phyloP scores from a whole-genome alignment of 257 asterid species.

The Knoxia roxburghii region DNA sequence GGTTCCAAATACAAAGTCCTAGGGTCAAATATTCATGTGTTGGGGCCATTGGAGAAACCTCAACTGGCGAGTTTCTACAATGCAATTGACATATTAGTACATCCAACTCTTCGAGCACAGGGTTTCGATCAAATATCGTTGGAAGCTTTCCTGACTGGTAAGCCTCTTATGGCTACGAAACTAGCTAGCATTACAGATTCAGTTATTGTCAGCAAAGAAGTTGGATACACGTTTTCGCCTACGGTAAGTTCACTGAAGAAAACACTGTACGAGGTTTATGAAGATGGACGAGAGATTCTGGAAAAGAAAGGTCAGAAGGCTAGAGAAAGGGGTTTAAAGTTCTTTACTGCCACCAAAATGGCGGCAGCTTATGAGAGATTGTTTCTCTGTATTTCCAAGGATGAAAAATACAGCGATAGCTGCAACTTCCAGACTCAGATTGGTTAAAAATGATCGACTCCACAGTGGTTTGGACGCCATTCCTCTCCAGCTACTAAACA shows the following conservation, averaged over 20 bases:
- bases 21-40: conserved; percentile 40
- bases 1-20: conserved; percentile 51
- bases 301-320: conserved; percentile 47
- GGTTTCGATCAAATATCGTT: conserved; percentile 70
- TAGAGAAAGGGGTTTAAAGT: conserved; percentile 45
- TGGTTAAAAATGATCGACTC: too few species aligned
- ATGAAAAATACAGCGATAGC: conserved; percentile 16
- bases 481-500: too few species aligned
- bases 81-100: conserved; percentile 47
- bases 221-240: conserved; percentile 68
- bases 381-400: conserved; percentile 54
- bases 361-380: conserved; percentile 75
- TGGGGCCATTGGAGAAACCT: conserved; percentile 53
- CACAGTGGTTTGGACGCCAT: too few species aligned
- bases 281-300: conserved; percentile 45
- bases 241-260: conserved; percentile 48
- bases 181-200: conserved; percentile 61
- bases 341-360: conserved; percentile 67
- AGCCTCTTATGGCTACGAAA: conserved; percentile 64
- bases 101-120: conserved; percentile 77
- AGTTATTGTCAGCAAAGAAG: conserved; percentile 44
- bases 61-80: conserved; percentile 56
- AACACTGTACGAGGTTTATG: conserved; percentile 45
- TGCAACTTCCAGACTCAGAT: conserved; percentile 24
- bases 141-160: conserved; percentile 69